phyloP scores from a whole-genome alignment of 805 yeast genomes.

The Tetrapisispora nanseiensis region DNA sequence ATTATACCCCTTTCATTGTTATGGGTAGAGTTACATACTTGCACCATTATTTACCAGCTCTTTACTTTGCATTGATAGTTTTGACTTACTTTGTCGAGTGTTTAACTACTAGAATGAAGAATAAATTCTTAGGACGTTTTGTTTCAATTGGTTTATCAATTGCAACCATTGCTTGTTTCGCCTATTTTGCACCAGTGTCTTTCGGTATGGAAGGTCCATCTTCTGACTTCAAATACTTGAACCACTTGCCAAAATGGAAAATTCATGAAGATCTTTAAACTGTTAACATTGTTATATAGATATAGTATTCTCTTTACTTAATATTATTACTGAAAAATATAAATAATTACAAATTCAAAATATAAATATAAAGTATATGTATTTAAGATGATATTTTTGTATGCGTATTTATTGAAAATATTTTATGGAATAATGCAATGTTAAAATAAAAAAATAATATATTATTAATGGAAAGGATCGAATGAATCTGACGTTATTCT shows the following conservation, averaged over 20 bases:
- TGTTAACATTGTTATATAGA: not conserved
- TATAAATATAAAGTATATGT: not conserved
- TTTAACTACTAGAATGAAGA: constrained; percentile 6
- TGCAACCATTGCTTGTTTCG: constrained; percentile 43
- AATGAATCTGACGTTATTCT: not conserved
- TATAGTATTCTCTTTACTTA: not conserved
- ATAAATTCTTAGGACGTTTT: constrained; percentile 30
- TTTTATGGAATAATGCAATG: not conserved
- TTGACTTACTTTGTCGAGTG: constrained; percentile 46
- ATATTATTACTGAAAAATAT: not conserved
- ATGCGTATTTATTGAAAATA: not conserved
- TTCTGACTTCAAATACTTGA: constrained; percentile 33
- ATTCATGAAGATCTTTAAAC: constrained; percentile 19
- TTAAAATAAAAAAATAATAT: not conserved
- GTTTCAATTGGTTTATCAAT: constrained; percentile 34
- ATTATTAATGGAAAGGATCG: not conserved
- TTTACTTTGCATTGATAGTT: constrained; percentile 67
- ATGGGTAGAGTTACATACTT: constrained; percentile 97
- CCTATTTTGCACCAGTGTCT: constrained; percentile 52
- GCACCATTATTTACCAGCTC: constrained; percentile 93
- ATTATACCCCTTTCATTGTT: constrained; percentile 76
- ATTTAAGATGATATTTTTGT: not conserved
- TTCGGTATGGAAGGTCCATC: constrained; percentile 54
- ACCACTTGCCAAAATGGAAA: constrained; percentile 42
- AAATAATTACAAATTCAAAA: not conserved